phyloP scores from a whole-genome alignment of 371 early-diverging fungal genomes.

The Coemansia linderi region DNA sequence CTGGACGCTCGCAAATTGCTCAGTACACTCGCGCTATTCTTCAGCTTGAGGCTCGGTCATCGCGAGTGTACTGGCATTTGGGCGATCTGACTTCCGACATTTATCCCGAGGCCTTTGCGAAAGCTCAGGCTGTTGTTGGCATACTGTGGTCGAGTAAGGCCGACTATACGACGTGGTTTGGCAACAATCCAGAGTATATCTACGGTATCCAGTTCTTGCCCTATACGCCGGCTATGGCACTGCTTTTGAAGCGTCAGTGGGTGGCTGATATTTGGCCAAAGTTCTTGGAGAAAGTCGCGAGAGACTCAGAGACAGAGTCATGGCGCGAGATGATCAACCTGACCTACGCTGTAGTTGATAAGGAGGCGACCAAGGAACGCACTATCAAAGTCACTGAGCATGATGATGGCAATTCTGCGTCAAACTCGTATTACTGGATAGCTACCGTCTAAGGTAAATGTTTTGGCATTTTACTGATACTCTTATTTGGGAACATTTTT shows the following conservation, averaged over 20 bases:
- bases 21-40: slow-evolving; percentile 29
- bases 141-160: slow-evolving; percentile 73
- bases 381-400: slow-evolving; percentile 16
- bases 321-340: slow-evolving; percentile 45
- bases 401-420: slow-evolving; percentile 54
- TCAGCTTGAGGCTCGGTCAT: slow-evolving; percentile 59
- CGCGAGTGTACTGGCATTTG: slow-evolving; percentile 65
- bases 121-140: slow-evolving; percentile 65
- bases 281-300: slow-evolving; percentile 19
- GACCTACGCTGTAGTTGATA: slow-evolving; percentile 38
- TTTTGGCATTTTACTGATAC: background rate
- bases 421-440: slow-evolving; percentile 54
- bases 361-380: slow-evolving; percentile 14
- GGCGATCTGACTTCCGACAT: slow-evolving; percentile 15
- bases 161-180: slow-evolving; percentile 71
- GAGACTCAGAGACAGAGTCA: slow-evolving; percentile 21
- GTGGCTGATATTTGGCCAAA: slow-evolving; percentile 34
- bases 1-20: slow-evolving; percentile 48
- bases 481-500: background rate
- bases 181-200: slow-evolving; percentile 66
- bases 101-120: slow-evolving; percentile 55
- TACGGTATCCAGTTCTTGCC: slow-evolving; percentile 81
- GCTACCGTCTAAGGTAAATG: slow-evolving; percentile 24
- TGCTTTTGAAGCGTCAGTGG: slow-evolving; percentile 46
- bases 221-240: slow-evolving; percentile 63